These are phyloP conservation scores for Mycosphaerella sp. DNA, from an alignment of 2,329 filamentous ascomycete species.

Conservation along the genomic window DNA sequence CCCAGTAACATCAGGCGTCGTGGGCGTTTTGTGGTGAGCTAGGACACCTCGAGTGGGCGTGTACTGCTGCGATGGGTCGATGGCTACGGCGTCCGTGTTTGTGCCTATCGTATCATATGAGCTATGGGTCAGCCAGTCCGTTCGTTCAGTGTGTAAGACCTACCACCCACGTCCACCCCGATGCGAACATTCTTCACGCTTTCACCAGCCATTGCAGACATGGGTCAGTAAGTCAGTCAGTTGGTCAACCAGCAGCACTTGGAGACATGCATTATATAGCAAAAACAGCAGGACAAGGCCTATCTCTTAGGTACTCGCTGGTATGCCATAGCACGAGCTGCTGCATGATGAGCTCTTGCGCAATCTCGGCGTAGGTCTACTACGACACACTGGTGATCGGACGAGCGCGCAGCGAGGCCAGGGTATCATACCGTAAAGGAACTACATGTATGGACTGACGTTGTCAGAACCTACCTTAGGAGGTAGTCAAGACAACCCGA, in stretches of 20 bases:
- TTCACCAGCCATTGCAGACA: background rate
- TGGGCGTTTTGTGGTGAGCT: slow-evolving; percentile 37
- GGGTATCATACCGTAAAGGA: background rate
- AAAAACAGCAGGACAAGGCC: background rate
- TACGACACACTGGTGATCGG: background rate
- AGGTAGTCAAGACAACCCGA: background rate
- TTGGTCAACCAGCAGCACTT: background rate
- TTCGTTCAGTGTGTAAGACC: background rate
- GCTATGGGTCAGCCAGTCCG: background rate
- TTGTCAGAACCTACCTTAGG: background rate
- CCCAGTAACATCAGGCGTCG: slow-evolving; percentile 38
- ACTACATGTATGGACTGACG: background rate
- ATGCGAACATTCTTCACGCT: slow-evolving; percentile 33
- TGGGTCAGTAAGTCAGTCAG: background rate
- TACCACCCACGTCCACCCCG: slow-evolving; percentile 42
- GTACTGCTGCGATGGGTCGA: slow-evolving; percentile 29
- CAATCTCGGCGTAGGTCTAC: slow-evolving; percentile 1
- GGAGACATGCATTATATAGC: background rate
- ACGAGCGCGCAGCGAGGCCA: background rate
- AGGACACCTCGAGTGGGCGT: slow-evolving; percentile 27
- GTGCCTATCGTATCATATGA: slow-evolving; percentile 21
- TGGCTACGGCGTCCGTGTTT: slow-evolving; percentile 34
- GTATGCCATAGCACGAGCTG: background rate
- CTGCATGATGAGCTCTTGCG: background rate
- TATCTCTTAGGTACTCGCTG: background rate